Evolutionary conservation across 306 rosid species (phyloP).

Genomic region (Lotus japonicus): DNA sequence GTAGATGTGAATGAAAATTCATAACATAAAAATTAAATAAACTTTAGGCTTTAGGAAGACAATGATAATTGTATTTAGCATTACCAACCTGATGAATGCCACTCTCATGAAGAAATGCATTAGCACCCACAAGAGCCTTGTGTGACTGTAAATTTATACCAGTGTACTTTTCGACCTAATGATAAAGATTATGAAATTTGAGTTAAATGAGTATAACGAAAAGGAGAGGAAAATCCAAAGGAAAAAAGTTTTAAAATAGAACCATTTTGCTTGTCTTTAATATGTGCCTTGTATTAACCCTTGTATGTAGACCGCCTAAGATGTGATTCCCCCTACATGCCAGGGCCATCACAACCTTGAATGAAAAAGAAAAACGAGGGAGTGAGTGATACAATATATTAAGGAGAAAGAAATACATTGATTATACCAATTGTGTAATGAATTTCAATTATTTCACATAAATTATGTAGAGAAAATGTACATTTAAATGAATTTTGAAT

Average conservation of each 20-base stretch:
- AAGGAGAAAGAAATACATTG: not conserved
- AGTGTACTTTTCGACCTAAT: constrained; percentile 81
- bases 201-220: not conserved
- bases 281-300: constrained; percentile 59
- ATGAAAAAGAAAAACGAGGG: not conserved
- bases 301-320: constrained; percentile 65
- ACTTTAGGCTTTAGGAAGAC: too few species aligned
- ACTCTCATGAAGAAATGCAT: constrained; percentile 96
- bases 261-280: constrained; percentile 84
- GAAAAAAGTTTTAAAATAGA: not conserved
- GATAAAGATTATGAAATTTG: not conserved
- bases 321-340: constrained; percentile 45
- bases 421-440: too few species aligned
- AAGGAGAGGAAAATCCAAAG: not conserved
- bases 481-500: too few species aligned
- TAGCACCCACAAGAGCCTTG: constrained; percentile 91
- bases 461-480: too few species aligned
- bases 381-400: not conserved
- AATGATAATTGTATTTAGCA: not conserved
- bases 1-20: too few species aligned
- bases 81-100: constrained; percentile 94
- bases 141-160: constrained; percentile 85
- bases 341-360: constrained; percentile 83
- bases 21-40: too few species aligned
- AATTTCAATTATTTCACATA: too few species aligned